phyloP scores from a whole-genome alignment of 1,284 basidiomycete genomes.

The Heterobasidion annosum region DNA sequence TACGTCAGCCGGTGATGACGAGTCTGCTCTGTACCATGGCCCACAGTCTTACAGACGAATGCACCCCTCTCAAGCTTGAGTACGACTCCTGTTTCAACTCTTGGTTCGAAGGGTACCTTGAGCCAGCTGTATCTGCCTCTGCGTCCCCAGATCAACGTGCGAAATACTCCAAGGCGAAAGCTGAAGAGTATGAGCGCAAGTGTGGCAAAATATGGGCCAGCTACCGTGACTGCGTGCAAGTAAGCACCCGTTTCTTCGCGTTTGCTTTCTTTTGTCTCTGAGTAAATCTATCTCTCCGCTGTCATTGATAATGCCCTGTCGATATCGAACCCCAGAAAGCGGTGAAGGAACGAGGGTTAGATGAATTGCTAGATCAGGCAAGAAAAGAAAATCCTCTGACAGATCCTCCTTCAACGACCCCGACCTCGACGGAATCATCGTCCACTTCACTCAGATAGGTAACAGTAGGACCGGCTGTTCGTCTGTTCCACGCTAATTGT shows the following conservation, averaged over 20 bases:
- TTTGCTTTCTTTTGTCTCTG: no score
- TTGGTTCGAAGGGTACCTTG: conserved; percentile 94
- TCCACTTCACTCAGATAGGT: not conserved
- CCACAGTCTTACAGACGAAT: conserved; percentile 67
- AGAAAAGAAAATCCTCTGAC: conserved; percentile 73
- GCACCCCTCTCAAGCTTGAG: conserved; percentile 82
- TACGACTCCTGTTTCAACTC: conserved; percentile 95
- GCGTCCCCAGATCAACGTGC: conserved; percentile 32
- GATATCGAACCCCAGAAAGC: conserved; percentile 54
- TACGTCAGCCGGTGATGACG: not conserved
- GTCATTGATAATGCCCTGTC: not conserved
- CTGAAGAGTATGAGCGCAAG: conserved; percentile 73
- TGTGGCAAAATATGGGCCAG: conserved; percentile 77
- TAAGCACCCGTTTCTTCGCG: conserved; percentile 18
- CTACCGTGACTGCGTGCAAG: conserved; percentile 78
- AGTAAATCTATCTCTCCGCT: not conserved
- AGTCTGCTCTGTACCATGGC: conserved; percentile 36
- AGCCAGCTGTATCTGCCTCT: conserved; percentile 50
- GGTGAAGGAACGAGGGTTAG: conserved; percentile 72
- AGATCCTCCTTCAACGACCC: conserved; percentile 26
- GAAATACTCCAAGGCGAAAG: conserved; percentile 45
- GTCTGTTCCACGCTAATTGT: not conserved
- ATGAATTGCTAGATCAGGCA: conserved; percentile 70
- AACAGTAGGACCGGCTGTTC: not conserved
- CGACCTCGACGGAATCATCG: not conserved